A percentile compares a stretch with the other conserved stretches of the same genome.
phyloP scores from a whole-genome alignment of 2,329 filamentous ascomycete genomes.

The Trichoderma aggressivum region DNA sequence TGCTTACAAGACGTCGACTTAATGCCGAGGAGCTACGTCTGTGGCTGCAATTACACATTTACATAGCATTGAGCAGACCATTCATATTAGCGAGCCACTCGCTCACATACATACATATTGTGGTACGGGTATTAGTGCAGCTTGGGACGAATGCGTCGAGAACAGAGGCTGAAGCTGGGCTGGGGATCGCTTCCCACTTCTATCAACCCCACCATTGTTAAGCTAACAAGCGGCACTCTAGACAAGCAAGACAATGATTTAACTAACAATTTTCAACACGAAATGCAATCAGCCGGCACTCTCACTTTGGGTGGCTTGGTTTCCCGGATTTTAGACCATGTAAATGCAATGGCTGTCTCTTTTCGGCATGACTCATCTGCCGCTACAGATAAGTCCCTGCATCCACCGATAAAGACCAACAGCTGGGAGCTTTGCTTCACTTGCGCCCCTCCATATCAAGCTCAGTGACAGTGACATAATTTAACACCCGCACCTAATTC shows the following conservation, averaged over 20 bases:
- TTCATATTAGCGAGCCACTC: background rate
- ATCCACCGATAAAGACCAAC: background rate
- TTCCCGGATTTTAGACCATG: background rate
- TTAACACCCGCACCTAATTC: background rate
- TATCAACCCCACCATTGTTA: background rate
- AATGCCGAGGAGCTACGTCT: background rate
- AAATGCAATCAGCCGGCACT: background rate
- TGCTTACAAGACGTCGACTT: background rate
- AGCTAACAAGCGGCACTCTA: background rate
- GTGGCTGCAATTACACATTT: background rate
- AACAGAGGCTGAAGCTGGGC: background rate
- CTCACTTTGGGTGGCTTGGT: background rate
- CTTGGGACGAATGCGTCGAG: background rate
- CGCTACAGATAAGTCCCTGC: background rate
- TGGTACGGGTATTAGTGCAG: background rate
- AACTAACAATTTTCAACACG: background rate
- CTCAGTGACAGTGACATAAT: background rate
- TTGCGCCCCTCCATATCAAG: background rate
- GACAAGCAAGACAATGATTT: background rate
- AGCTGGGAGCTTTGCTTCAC: background rate
- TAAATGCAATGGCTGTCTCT: background rate
- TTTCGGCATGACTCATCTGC: constrained; percentile 19
- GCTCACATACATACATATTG: background rate
- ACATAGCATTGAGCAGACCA: background rate
- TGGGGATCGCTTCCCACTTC: background rate